Evolutionary conservation across 305 asterid genomes (phyloP), one percentile per base, ranked within the genome.

Genomic region (Plantago rigida): DNA sequence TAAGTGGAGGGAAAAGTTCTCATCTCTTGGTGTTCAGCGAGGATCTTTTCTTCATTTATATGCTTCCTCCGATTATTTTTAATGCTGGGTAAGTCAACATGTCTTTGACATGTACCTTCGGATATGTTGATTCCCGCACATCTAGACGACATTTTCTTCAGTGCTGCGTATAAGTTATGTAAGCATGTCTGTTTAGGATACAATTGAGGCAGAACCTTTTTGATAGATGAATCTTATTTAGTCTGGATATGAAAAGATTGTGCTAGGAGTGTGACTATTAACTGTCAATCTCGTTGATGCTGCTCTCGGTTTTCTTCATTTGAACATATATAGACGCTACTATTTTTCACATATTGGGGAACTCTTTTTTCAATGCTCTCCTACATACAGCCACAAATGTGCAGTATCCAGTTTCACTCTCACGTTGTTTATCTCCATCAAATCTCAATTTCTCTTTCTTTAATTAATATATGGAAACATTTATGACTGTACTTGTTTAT

Each of bases 61-160:
- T 87, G 65, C 94, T 87, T 63, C 94, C 96, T 51, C 96, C 96
- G 51, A 87, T 87, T 74, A 87, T 85, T 67, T 87, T 87, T 69
- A 83, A 84, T 67, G 95, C 93, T 12, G 94, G 94, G 94, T 87
- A 80, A 52, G 64, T 55, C 48, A 4, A 56, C 44, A 56, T 28
- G 47, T 57, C 22, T 19, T 17, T 22, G 49, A 47, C 53, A 13
- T 17, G 41, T 57, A 13, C 48, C 46, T 31, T 46, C 28, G 10
- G 49, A 65, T 71, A 56, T 29, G 62, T 36, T 44, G 56, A 45
- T 42, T 26, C 48, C 26, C 0, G 10, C 55, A 50, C n/a, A 26
- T 9, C 4, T 15, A 22, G 26, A 22, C 26, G 9, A 1, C 11
- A 9, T 19, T 15, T 17, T 24, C 55, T 19, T 50, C n/a, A n/a